A percentile compares a stretch with the other conserved stretches of the same genome.
Evolutionary conservation across 495 filamentous ascomycete species (phyloP).

Genomic region (Emericellopsis terricola): DNA sequence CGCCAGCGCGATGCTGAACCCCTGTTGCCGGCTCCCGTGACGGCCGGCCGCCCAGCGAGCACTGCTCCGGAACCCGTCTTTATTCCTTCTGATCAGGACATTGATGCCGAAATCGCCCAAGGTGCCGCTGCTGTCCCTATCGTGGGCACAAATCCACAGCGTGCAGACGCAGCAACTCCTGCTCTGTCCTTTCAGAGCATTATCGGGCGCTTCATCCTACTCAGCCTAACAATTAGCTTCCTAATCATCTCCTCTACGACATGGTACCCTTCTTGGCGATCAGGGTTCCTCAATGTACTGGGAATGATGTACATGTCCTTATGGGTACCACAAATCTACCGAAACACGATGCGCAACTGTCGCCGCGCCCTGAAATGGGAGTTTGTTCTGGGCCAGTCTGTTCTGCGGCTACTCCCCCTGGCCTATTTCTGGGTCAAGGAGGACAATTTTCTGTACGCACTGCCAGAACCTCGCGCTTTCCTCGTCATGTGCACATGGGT

Average conservation of each 20-base stretch:
- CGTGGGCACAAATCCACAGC: neutral
- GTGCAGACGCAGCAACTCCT: slow-evolving; percentile 3
- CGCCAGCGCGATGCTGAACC: neutral
- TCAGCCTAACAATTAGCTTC: slow-evolving; percentile 52
- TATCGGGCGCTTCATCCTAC: slow-evolving; percentile 59
- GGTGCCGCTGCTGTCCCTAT: slow-evolving; percentile 13
- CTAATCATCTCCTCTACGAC: slow-evolving; percentile 56
- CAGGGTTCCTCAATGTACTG: slow-evolving; percentile 49
- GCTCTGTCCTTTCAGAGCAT: slow-evolving; percentile 45
- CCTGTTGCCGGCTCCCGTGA: slow-evolving; percentile 42
- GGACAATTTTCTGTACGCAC: slow-evolving; percentile 67
- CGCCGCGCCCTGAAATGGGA: slow-evolving; percentile 75
- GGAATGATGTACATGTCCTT: slow-evolving; percentile 66
- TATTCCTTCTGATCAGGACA: slow-evolving; percentile 70
- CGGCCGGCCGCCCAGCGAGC: slow-evolving; percentile 21
- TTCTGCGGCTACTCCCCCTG: slow-evolving; percentile 59
- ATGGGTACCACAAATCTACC: slow-evolving; percentile 80
- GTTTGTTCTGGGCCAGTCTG: slow-evolving; percentile 70
- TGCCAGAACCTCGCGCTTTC: slow-evolving; percentile 45
- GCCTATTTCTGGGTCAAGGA: slow-evolving; percentile 58
- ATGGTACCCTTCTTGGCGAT: slow-evolving; percentile 52
- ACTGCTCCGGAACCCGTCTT: slow-evolving; percentile 41
- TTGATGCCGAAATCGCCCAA: slow-evolving; percentile 37
- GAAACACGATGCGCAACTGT: slow-evolving; percentile 82
- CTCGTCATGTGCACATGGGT: slow-evolving; percentile 56